phyloP scores from a whole-genome alignment of 2,329 filamentous ascomycete species.

The Talaromyces sp. region DNA sequence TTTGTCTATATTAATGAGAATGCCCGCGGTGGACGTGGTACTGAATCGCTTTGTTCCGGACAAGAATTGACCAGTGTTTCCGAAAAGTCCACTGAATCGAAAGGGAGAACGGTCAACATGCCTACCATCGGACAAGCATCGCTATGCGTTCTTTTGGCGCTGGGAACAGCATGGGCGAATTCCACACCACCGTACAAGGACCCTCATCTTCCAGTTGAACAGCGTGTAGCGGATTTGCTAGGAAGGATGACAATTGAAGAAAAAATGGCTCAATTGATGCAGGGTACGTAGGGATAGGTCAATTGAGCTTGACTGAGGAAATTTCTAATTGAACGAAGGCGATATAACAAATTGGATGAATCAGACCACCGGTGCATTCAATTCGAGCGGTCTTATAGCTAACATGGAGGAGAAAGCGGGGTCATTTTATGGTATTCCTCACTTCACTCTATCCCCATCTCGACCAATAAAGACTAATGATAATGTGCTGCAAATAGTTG shows the following conservation, averaged over 20 bases:
- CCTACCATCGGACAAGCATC: not conserved
- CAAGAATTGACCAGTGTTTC: not conserved
- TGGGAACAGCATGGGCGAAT: slow-evolving; percentile 16
- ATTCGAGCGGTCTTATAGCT: slow-evolving; percentile 61
- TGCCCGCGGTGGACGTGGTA: not conserved
- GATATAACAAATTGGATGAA: slow-evolving; percentile 73
- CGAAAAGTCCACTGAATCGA: not conserved
- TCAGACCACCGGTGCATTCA: slow-evolving; percentile 62
- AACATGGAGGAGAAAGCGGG: slow-evolving; percentile 65
- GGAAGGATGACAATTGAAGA: slow-evolving; percentile 71
- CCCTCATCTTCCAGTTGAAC: slow-evolving; percentile 58
- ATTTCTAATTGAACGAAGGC: slow-evolving; percentile 33
- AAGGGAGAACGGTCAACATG: not conserved
- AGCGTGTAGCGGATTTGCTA: slow-evolving; percentile 63
- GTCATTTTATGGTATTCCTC: slow-evolving; percentile 56
- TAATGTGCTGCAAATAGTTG: slow-evolving; percentile 45
- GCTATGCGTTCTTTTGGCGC: slow-evolving; percentile 1
- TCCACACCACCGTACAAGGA: slow-evolving; percentile 55
- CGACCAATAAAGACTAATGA: not conserved
- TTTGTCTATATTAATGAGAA: slow-evolving; percentile 7
- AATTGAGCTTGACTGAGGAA: not conserved
- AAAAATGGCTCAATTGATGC: slow-evolving; percentile 66
- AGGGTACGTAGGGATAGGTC: slow-evolving; percentile 37
- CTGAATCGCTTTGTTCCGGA: not conserved
- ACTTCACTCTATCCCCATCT: no score